These are phyloP conservation scores for Gaultheria prostrata DNA, from an alignment of 148 eudicot genomes.

Conservation along the genomic window DNA sequence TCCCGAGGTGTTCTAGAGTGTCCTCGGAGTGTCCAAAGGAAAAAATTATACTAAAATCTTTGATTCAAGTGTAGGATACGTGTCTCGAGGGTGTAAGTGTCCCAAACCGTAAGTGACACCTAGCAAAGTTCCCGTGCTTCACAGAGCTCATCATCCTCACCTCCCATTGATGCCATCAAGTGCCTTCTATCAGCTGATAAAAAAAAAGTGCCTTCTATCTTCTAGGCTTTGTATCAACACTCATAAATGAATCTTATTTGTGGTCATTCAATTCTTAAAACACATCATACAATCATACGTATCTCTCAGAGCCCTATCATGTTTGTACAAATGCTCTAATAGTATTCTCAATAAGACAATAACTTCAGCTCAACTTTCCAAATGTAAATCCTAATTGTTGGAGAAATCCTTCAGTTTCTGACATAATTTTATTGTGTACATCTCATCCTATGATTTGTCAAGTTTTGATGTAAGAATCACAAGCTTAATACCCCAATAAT, in stretches of 20 bases:
- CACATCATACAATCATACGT: background rate
- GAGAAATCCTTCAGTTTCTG: background rate
- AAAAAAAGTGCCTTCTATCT: background rate
- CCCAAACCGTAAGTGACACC: background rate
- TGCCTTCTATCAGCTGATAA: background rate
- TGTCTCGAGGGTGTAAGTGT: background rate
- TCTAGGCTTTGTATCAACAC: background rate
- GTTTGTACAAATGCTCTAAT: background rate
- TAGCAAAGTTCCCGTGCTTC: too few relatives aligned
- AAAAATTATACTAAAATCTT: too few relatives aligned
- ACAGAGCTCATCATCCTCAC: too few relatives aligned
- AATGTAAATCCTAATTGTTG: background rate
- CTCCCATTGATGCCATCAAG: background rate
- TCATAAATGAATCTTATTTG: background rate
- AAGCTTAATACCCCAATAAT: background rate
- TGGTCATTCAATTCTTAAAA: background rate
- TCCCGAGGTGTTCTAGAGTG: background rate
- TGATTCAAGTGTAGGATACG: background rate
- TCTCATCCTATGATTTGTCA: background rate
- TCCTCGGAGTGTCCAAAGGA: background rate
- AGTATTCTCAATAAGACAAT: background rate
- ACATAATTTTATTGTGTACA: background rate
- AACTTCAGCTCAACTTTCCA: background rate
- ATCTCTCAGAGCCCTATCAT: background rate
- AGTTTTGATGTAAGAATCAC: background rate